Evolutionary conservation across 441 rosid genomes (phyloP), one percentile per base, ranked within the genome.

Genomic region (Brassica hybrid): DNA sequence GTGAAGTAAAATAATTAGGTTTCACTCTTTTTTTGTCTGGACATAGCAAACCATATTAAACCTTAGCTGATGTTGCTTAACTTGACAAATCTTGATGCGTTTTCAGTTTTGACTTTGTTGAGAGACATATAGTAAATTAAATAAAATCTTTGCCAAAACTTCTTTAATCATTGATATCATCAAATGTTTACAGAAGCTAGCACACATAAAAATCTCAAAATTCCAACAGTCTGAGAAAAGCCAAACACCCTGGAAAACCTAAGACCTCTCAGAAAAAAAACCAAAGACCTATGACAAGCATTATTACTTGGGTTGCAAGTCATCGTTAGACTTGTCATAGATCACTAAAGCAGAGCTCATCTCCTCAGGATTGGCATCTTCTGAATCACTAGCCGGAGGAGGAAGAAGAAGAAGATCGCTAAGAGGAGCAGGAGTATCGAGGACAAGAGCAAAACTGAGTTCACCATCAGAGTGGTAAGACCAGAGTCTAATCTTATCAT

Each of bases 401-500:
- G 2, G 58, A 52, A 16, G 56, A 48, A n/a, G 58, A 52, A 16
- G 58, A 52, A 8, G 58, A 52, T 6, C 3, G 57, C 57, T 6
- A 50, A 3, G 17, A 50, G 56, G 58, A 52, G 58, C 3, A 52
- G 58, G 58, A 52, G 58, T 14, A 6, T 9, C 58, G 14, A 52
- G 58, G 7, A 0, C 19, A 52, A 75, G 25, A 65, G 65, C 71
- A 25, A 74, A 43, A 45, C 62, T 18, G 8, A 75, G 73, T 17
- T 5, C 0, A 4, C 4, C 68, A 50, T 61, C 9, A 61, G 25
- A 16, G 17, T 60, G 74, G 3, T 18, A 75, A 60, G 74, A 68
- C 74, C 73, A 75, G 13, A 75, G 0, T 6, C 41, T 1, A 60
- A 75, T 19, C 13, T 18, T 1, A 48, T 75, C 5, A 0, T 4